Percentiles rank a stretch among this genome's conserved stretches.
Evolutionary conservation across 2,329 filamentous ascomycete species (phyloP).

Genomic region (Cytospora leucostoma): DNA sequence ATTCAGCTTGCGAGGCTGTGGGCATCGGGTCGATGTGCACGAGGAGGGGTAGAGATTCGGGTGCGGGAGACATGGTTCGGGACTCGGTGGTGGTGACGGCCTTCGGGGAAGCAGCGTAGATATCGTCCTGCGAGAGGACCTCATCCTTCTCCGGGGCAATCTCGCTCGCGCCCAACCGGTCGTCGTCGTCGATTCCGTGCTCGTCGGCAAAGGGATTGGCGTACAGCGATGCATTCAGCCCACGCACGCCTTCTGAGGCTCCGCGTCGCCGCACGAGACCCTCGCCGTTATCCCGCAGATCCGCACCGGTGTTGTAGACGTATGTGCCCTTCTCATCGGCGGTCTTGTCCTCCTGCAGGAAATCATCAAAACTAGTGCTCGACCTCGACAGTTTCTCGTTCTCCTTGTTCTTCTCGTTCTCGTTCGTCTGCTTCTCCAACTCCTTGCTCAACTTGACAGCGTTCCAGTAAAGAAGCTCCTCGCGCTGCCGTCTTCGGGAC

Average conservation of each 20-base stretch:
- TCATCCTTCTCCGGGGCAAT: slow-evolving; percentile 51
- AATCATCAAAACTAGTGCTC: slow-evolving; percentile 59
- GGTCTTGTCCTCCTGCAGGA: slow-evolving; percentile 52
- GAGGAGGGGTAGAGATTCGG: slow-evolving; percentile 20
- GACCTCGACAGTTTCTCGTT: not conserved
- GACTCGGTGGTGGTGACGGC: slow-evolving; percentile 34
- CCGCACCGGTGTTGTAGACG: slow-evolving; percentile 59
- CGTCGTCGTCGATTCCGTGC: slow-evolving; percentile 53
- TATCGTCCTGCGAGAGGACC: slow-evolving; percentile 44
- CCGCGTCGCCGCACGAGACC: slow-evolving; percentile 53
- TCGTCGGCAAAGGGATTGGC: slow-evolving; percentile 63
- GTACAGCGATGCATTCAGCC: slow-evolving; percentile 48
- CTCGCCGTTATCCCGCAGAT: slow-evolving; percentile 43
- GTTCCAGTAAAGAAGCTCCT: slow-evolving; percentile 69
- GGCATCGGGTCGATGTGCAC: slow-evolving; percentile 12
- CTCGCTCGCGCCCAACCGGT: slow-evolving; percentile 45
- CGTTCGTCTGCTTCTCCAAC: slow-evolving; percentile 33
- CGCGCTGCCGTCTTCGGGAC: slow-evolving; percentile 59
- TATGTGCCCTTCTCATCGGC: slow-evolving; percentile 55
- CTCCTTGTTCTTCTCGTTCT: slow-evolving; percentile 30
- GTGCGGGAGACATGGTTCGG: slow-evolving; percentile 24
- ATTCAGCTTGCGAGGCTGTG: not conserved
- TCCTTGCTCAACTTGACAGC: slow-evolving; percentile 29
- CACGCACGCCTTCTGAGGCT: slow-evolving; percentile 45
- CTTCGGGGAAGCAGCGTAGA: slow-evolving; percentile 58